phyloP scores from a whole-genome alignment of 768 basidiomycete species.

The Butyriboletus loyo region DNA sequence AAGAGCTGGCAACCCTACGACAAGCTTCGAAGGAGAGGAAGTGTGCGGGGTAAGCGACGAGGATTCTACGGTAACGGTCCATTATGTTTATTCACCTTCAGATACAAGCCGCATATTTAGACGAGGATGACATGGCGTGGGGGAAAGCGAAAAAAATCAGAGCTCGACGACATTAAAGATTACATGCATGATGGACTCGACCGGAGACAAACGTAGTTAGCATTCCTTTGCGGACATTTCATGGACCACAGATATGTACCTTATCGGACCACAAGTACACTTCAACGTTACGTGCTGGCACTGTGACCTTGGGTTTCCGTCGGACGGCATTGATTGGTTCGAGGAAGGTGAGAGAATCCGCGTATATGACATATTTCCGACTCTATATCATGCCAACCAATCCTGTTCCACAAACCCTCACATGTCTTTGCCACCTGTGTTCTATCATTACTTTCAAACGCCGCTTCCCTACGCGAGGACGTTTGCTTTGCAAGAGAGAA shows the following conservation, averaged over 20 bases:
- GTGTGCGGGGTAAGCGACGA: slow-evolving; percentile 17
- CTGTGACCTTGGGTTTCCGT: not conserved
- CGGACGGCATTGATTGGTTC: not conserved
- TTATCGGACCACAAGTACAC: not conserved
- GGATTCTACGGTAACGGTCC: not conserved
- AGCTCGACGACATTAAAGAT: not conserved
- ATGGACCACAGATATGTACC: not conserved
- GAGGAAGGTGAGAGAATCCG: not conserved
- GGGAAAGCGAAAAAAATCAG: slow-evolving; percentile 11
- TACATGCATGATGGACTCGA: not conserved
- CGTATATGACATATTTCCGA: not conserved
- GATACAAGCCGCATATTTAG: slow-evolving; percentile 24
- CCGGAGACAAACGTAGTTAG: not conserved
- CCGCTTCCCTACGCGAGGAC: slow-evolving; percentile 76
- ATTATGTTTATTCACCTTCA: not conserved
- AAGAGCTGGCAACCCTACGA: slow-evolving; percentile 9
- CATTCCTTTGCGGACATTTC: slow-evolving; percentile 1
- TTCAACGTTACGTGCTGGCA: not conserved
- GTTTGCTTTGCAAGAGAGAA: slow-evolving; percentile 64
- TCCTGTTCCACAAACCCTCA: not conserved
- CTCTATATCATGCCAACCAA: not conserved
- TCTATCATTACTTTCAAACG: slow-evolving; percentile 73
- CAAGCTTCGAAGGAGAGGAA: slow-evolving; percentile 16
- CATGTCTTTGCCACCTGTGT: slow-evolving; percentile 53
- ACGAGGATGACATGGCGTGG: slow-evolving; percentile 30